Evolutionary conservation across 2,329 filamentous ascomycete species (phyloP).

Genomic region (Emericellopsis atlantica): DNA sequence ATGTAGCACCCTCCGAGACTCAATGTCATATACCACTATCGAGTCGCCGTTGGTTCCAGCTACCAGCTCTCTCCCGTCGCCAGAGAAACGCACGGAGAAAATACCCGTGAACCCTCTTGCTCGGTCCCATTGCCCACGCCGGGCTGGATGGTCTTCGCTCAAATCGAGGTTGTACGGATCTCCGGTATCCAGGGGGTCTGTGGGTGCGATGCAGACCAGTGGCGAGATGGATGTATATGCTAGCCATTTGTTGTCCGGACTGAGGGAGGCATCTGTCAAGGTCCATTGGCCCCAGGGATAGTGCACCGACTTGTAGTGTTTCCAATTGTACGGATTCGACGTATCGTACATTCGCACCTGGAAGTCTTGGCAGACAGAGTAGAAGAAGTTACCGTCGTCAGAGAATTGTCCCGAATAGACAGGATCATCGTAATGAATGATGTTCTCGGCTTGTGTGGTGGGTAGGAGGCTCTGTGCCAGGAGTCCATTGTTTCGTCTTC

Average conservation of each 20-base stretch:
- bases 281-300: conserved; percentile 92
- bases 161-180: conserved; percentile 75
- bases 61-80: conserved; percentile 81
- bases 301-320: conserved; percentile 80
- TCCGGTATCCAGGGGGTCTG: conserved; percentile 68
- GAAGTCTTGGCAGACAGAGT: conserved; percentile 83
- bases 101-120: conserved; percentile 43
- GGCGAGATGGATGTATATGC: conserved; percentile 85
- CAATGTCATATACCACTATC: conserved; percentile 87
- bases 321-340: conserved; percentile 88
- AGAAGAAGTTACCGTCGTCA: conserved; percentile 96
- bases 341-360: conserved; percentile 96
- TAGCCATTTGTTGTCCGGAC: conserved; percentile 81
- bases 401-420: conserved; percentile 96
- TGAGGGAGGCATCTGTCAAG: conserved; percentile 83
- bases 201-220: conserved; percentile 74
- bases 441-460: conserved; percentile 63
- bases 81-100: conserved; percentile 86
- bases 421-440: conserved; percentile 74
- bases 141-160: conserved; percentile 6
- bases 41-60: conserved; percentile 71
- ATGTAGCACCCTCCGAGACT: conserved; percentile 62
- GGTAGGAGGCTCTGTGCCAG: conserved; percentile 71
- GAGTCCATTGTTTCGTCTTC: conserved; percentile 47
- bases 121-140: conserved; percentile 14